Base-by-base conservation (phyloP, 1,139 yeast genomes). In the Magnusiomyces magnusii region DNA sequence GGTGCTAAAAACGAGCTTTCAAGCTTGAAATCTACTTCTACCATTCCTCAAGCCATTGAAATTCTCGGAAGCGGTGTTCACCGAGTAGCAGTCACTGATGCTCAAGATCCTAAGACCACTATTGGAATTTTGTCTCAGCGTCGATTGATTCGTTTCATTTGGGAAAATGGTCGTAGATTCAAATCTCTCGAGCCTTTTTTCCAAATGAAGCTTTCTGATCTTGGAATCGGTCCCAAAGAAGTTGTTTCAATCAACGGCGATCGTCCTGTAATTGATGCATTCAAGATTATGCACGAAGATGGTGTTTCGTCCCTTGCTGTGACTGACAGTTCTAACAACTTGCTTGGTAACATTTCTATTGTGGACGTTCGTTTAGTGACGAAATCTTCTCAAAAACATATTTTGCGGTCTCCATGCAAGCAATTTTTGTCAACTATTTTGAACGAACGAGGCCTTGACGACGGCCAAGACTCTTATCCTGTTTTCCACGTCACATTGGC, bases 381-480 rank as follows among this genome's bases (percentile, higher is more conserved):
- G 24, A 84, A 87, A 64, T 84, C 95, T 41, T 88, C 78, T 47
- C 92, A 91, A 71, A 86, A 95, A 9, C 90, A 87, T 62, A 76
- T 89, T 64, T 78, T 93, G 61, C 86, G 86, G 68, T 85, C 87
- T 70, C 80, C 95, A 9, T 95, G 96, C 71, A 79, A 90, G 68
- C 93, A 88, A 72, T 93, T 92, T 70, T 83, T 93, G 61, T 84
- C 95, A 42, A 87, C 90, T 64, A 91, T 92, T 64, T 80, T 93
- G 64, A 86, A 88, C 66, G 86, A 86, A 63, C 85, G 96, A 68
- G 99, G 98, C 19, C 80, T 93, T 41, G 95, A 86, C 69, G 93
- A 91, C 69, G 97, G 97, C 58, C 91, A 92, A 73, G 99, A 93
- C 75, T 92, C 95, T 54, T 92, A 86, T 78, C 99, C 99, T 19